Base-by-base conservation (phyloP, 139 green algal genomes). In the Chlamydomonas sp. region DNA sequence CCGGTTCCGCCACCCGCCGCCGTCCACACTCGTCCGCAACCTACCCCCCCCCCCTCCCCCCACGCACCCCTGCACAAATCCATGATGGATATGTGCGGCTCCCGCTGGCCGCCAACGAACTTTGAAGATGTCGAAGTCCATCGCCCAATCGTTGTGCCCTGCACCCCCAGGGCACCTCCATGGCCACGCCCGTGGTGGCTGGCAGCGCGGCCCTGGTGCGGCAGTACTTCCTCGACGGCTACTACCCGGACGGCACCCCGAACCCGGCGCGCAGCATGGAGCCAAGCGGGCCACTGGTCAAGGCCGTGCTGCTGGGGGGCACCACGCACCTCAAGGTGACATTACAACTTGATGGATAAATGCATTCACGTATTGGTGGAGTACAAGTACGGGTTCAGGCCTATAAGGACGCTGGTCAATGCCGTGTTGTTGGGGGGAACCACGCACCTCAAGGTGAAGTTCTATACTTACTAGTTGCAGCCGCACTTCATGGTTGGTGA, bases 161-260 rank as follows among this genome's bases (percentile, higher is more conserved):
- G 57, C 15, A 57, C 77, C 5, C 59, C 4, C 92, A 93, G 89
- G 97, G 97, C 63, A 99, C 97, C 3, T 97, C 93, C 18, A 99
- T 99, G 97, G 96, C 97, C 0, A 98, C 97, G 0, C 93, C 93
- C 14, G 85, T 94, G 64, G 93, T 97, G 0, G 91, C 92, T 1
- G 94, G 91, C 0, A 88, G 91, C 2, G 93, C 93, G 0, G 91
- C 91, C 7, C 89, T 97, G 75, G 87, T 96, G 20, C 94, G 96
- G 17, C 96, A 99, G 93, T 99, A 98, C 92, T 99, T 98, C 78
- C 80, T 77, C 10, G 88, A 95, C 6, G 92, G 91, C 62, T 97
- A 93, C 84, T 95, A 94, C 63, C 95, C 96, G 1, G 80, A 82
- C 74, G 60, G 89, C 62, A 59, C 31, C 10, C n/a, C 15, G 8